Percentiles rank a stretch among this genome's conserved stretches.
phyloP scores from a whole-genome alignment of 2,329 filamentous ascomycete species.

The Pseudogymnoascus sp. region DNA sequence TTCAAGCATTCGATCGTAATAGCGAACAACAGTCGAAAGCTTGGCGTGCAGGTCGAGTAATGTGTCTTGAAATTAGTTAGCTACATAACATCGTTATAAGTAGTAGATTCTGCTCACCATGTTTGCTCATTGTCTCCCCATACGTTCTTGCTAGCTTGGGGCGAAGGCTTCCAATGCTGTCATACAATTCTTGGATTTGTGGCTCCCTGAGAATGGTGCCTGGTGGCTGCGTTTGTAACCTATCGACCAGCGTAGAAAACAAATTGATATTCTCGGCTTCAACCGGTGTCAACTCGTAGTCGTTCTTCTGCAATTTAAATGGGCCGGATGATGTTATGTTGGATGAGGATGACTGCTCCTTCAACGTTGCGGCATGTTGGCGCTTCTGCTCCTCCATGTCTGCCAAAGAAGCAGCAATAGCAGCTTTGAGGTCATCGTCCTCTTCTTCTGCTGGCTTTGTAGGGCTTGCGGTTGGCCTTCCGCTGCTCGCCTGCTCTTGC shows the following conservation, averaged over 20 bases:
- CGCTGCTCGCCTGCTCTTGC: constrained; percentile 19
- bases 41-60: constrained; percentile 91
- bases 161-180: constrained; percentile 86
- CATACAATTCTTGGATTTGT: constrained; percentile 96
- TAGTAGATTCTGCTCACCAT: constrained; percentile 47
- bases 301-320: constrained; percentile 67
- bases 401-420: constrained; percentile 86
- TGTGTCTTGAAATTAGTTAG: constrained; percentile 57
- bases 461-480: constrained; percentile 30
- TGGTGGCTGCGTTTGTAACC: constrained; percentile 87
- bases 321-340: constrained; percentile 41
- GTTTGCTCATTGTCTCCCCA: constrained; percentile 99
- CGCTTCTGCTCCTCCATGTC: constrained; percentile 99
- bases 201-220: constrained; percentile 95
- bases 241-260: constrained; percentile 87
- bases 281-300: constrained; percentile 86
- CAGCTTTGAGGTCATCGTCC: constrained; percentile 85
- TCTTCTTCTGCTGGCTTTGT: constrained; percentile 64
- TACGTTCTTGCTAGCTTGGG: constrained; percentile 94
- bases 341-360: constrained; percentile 60
- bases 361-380: constrained; percentile 73
- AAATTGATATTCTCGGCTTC: constrained; percentile 98
- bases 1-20: constrained; percentile 97
- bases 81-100: background rate
- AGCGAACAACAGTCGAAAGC: constrained; percentile 88